phyloP scores from a whole-genome alignment of 2,329 filamentous ascomycete genomes.

The Pestalotiopsis sp. region DNA sequence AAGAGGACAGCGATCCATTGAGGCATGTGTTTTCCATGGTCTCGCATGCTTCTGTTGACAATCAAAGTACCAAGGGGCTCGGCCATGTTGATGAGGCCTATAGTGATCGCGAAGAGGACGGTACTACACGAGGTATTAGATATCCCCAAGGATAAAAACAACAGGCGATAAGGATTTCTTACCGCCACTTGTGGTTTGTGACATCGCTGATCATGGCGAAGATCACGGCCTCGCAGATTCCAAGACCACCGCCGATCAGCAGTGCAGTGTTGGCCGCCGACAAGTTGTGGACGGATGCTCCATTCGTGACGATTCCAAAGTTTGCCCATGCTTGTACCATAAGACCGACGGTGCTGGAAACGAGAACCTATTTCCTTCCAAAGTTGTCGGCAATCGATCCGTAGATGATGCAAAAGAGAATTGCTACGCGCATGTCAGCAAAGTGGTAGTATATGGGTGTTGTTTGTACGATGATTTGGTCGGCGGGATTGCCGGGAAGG shows the following conservation, averaged over 20 bases:
- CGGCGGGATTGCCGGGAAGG: too few relatives aligned
- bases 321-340: background rate
- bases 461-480: background rate
- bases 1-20: too few relatives aligned
- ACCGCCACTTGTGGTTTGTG: slow-evolving; percentile 10
- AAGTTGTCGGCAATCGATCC: slow-evolving; percentile 5
- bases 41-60: background rate
- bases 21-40: too few relatives aligned
- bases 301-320: background rate
- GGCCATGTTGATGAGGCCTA: background rate
- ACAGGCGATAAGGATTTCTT: background rate
- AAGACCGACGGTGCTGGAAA: slow-evolving; percentile 2
- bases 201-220: slow-evolving; percentile 13
- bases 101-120: slow-evolving; percentile 11
- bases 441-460: background rate
- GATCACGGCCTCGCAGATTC: slow-evolving; percentile 13
- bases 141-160: too few relatives aligned
- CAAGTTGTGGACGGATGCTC: slow-evolving; percentile 5
- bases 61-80: background rate
- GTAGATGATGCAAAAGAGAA: slow-evolving; percentile 5
- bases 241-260: slow-evolving; percentile 12
- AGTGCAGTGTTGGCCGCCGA: slow-evolving; percentile 1
- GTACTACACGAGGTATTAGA: background rate
- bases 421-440: slow-evolving; percentile 6
- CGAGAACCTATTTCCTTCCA: slow-evolving; percentile 6